Evolutionary conservation across 2,329 filamentous ascomycete species (phyloP), one percentile per base, ranked within the genome.

Genomic region (Clathrospora elynae): DNA sequence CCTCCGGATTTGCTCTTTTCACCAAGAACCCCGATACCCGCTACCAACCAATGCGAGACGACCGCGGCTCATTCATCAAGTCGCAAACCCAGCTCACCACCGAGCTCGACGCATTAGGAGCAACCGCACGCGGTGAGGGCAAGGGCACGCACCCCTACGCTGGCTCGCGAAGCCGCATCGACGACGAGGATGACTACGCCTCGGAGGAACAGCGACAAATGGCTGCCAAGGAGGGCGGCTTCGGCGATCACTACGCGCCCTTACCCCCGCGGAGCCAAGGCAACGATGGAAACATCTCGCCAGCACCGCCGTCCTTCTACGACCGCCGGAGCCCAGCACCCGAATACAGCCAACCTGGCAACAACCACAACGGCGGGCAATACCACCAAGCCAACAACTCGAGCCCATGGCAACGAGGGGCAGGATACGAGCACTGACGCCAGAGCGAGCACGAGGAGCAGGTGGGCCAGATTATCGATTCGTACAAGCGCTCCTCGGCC

Each of bases 51-150:
- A 96, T 97, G 91, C 87, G 87, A 40, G 92, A 97, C 63, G 92
- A 97, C 71, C 86, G 92, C 60, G 90, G 89, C 36, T 96, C 91
- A 7, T 96, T 97, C 75, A 96, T 96, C 84, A 96, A 96, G 77
- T 96, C 90, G 10, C 88, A 93, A 70, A 88, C 88, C 4, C 86
- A 92, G 63, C 77, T 96, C 11, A 89, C 86, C 4, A 95, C 90
- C 6, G 91, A 96, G 72, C 80, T 96, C 35, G 90, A 96, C 68
- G 91, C 91, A 6, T 76, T 96, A 43, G 91, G 88, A 53, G 88
- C 88, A 11, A 95, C 90, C 4, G 91, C 91, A 22, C 86, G 91
- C 64, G 90, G 90, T 44, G 90, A 95, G 66, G 67, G 72, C 49
- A 77, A 77, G 65, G 67, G 73, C 29, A 73, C 73, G 42, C 68